phyloP scores from a whole-genome alignment of 176 grass and related monocot species.

The Hordeum marinum region DNA sequence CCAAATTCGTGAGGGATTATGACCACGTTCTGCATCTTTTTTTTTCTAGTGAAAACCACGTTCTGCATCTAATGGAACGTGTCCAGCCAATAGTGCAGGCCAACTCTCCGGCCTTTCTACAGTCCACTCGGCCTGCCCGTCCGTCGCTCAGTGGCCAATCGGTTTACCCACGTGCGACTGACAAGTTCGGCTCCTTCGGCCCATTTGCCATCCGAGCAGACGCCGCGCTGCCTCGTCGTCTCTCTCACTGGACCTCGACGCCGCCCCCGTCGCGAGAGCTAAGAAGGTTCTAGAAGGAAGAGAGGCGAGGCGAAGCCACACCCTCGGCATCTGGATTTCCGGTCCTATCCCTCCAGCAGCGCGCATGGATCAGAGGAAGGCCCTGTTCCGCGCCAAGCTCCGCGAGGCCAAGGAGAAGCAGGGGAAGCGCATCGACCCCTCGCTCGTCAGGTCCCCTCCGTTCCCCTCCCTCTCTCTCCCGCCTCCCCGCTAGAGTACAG shows the following conservation, averaged over 20 bases:
- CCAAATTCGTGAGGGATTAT: too few species aligned
- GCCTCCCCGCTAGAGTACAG: neutral
- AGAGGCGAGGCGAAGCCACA: neutral
- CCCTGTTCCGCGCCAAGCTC: constrained; percentile 80
- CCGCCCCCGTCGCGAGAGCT: neutral
- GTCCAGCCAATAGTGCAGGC: too few species aligned
- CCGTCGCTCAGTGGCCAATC: too few species aligned
- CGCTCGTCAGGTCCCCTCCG: constrained; percentile 62
- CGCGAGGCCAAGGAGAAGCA: constrained; percentile 82
- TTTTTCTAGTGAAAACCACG: too few species aligned
- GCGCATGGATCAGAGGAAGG: constrained; percentile 84
- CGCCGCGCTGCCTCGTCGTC: neutral
- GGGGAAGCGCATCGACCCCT: constrained; percentile 85
- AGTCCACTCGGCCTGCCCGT: too few species aligned
- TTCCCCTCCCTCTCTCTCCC: neutral
- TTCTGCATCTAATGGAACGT: too few species aligned
- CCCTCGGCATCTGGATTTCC: neutral
- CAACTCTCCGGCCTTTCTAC: too few species aligned
- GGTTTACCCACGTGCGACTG: too few species aligned
- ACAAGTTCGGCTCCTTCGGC: neutral
- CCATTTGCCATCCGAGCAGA: neutral
- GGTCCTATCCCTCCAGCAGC: too few species aligned
- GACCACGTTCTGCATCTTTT: too few species aligned
- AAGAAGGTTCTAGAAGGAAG: too few species aligned
- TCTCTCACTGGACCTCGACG: neutral